Base-by-base conservation (phyloP, 495 filamentous ascomycete genomes). In the Penicillium egyptiacum region DNA sequence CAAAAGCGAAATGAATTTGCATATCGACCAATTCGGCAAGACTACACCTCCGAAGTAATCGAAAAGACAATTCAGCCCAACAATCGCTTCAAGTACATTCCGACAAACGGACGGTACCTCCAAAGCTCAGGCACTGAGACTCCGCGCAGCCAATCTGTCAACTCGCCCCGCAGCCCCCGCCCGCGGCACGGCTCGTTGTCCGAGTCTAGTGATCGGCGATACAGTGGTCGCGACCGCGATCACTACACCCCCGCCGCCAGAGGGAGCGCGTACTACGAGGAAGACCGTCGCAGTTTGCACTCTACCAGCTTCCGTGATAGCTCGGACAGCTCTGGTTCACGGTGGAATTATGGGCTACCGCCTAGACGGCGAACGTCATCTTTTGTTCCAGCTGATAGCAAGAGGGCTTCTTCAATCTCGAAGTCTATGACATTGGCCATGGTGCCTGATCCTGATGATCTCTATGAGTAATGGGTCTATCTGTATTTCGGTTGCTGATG, bases 381-480 rank as follows among this genome's bases (percentile, higher is more conserved):
- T 5, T 59, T 61, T 53, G 56, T 65, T 20, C 53, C 49, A 26
- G 56, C 55, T 19, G 68, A 72, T 55, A 67, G 63, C 50, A 70
- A 60, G 47, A 51, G 61, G 22, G 51, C 52, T 20, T 69, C 66
- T n/a, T 41, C 35, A 39, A 17, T 60, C 23, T 56, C 64, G 54
- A 67, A 63, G 49, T 61, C 66, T 1, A 61, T 77, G 72, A 76
- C 73, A 41, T 58, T 70, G 50, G 61, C 65, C 1, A 79, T 79
- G 76, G 76, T 79, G 6, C 72, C 74, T n/a, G 67, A 73, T 59
- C 54, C 69, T 5, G 76, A 77, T 12, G 72, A 76, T 20, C 65
- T 77, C 16, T 77, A 73, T 59, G 68, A 67, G 43, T 76, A 51
- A 71, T 50, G 9, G 22, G 33, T 14, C 30, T 54, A n/a, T 56